Base-by-base conservation (phyloP, 2,329 filamentous ascomycete species). In the Mycosphaerelloides madeirae region DNA sequence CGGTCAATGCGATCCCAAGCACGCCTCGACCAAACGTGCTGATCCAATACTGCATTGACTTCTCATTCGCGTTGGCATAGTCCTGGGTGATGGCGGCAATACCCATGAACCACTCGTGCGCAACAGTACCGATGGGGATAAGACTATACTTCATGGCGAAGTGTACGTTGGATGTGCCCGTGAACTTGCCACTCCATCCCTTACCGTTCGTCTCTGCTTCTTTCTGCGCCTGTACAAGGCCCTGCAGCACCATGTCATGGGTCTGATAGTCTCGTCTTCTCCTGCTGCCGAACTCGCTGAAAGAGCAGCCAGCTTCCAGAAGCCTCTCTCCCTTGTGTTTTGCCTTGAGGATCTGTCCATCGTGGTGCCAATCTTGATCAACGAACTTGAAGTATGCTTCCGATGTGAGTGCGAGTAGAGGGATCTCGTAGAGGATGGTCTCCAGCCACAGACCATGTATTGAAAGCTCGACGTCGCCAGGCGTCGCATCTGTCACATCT, bases 31-130 rank as follows among this genome's bases (percentile, higher is more conserved):
- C 93, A 63, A 96, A 98, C 49, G 87, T 95, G 41, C 83, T 82
- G 28, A 95, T 79, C 93, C 93, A 98, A 64, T 94, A 88, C 46
- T 81, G 76, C 55, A 98, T 71, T 0, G 88, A 90, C 52, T 84
- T 77, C 65, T 95, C 88, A 29, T 90, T 95, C 3, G 93, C 90
- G 50, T 78, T 75, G 56, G 81, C 78, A 63, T 98, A 98, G 67
- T 96, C 80, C 51, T 87, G 78, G 3, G 84, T 87, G 56, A 96
- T 88, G 31, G 93, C 90, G 1, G 93, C 93, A 51, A 95, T 91
- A 32, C 88, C 90, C 93, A 98, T 98, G 73, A 96, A 97, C 93
- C 93, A 98, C 69, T 98, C 93, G 62, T 98, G 93, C 1, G 93
- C 93, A 2, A 87, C 83, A 0, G 93, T 98, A 4, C 93, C 93